Percentiles rank a stretch among this genome's conserved stretches.
Conservation (phyloP, 2,329 filamentous ascomycete species). For the Penicillium sp. region DNA sequence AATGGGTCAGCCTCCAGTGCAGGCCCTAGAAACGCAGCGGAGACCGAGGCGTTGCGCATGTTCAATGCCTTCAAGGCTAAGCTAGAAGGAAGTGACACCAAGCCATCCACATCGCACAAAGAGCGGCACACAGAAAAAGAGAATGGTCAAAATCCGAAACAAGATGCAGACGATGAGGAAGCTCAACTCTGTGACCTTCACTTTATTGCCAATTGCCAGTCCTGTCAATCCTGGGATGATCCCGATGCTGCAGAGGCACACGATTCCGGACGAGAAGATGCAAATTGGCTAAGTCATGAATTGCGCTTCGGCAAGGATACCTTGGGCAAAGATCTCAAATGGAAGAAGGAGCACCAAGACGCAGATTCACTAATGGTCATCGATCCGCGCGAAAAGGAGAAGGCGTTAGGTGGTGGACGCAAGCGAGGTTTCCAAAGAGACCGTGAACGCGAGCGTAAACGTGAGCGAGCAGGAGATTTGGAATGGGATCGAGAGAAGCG, state of each 20-base stretch:
- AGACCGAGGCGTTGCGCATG: conserved; percentile 65
- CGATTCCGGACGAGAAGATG: conserved; percentile 44
- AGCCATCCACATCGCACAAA: conserved; percentile 27
- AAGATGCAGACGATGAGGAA: conserved; percentile 56
- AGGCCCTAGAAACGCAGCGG: conserved; percentile 52
- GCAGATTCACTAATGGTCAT: conserved; percentile 71
- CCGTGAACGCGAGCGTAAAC: conserved; percentile 38
- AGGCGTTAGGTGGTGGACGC: conserved; percentile 64
- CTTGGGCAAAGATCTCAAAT: conserved; percentile 84
- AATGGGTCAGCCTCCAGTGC: conserved; percentile 53
- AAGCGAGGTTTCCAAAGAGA: conserved; percentile 52
- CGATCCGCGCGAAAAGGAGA: conserved; percentile 81
- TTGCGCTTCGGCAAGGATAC: conserved; percentile 86
- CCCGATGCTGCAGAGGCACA: conserved; percentile 6
- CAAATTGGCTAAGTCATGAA: conserved; percentile 78
- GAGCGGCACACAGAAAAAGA: conserved; percentile 12
- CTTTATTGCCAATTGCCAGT: conserved; percentile 93
- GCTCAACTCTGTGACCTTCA: conserved; percentile 83
- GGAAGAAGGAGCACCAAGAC: conserved; percentile 87
- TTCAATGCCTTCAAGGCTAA: conserved; percentile 78
- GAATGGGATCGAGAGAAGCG: conserved; percentile 36
- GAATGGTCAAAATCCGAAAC: conserved; percentile 10
- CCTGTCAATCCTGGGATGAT: conserved; percentile 80
- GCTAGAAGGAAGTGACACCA: conserved; percentile 53
- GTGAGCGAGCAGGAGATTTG: conserved; percentile 31